Conservation (phyloP, 139 green algal genomes). For the Chlamydomonas applanata region DNA sequence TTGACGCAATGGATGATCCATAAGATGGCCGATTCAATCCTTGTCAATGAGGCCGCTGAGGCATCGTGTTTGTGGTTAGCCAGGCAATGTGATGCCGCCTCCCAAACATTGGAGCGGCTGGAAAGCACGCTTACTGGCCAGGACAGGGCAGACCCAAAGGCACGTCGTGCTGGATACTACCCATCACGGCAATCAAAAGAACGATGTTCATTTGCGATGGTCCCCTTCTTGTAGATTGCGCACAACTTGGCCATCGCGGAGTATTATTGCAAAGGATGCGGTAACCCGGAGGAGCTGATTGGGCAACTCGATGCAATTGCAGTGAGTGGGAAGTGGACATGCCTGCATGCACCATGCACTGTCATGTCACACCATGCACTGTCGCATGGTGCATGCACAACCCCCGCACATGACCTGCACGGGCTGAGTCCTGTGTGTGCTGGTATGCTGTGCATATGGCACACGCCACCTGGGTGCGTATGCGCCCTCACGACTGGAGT, state of each 20-base stretch:
- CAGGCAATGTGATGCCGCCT: no score
- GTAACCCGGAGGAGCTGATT: neutral
- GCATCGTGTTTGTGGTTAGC: no score
- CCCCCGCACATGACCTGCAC: neutral
- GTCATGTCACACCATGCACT: no score
- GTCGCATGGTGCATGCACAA: no score
- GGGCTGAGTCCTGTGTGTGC: neutral
- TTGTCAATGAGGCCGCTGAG: no score
- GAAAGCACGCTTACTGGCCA: no score
- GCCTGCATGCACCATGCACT: neutral
- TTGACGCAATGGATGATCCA: no score
- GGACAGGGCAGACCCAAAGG: neutral
- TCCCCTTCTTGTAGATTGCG: conserved; percentile 18
- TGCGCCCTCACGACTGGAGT: neutral
- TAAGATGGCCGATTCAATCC: no score
- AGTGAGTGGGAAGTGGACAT: neutral
- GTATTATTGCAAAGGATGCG: neutral
- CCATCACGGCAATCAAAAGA: no score
- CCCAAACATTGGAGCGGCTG: no score
- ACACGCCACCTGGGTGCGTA: neutral
- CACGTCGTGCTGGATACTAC: no score
- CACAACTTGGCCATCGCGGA: conserved; percentile 25
- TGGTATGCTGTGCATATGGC: neutral
- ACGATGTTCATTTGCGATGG: no score
- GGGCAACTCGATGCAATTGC: conserved; percentile 12